phyloP scores from a whole-genome alignment of 1,139 yeast genomes.

The Geotrichum siamense region DNA sequence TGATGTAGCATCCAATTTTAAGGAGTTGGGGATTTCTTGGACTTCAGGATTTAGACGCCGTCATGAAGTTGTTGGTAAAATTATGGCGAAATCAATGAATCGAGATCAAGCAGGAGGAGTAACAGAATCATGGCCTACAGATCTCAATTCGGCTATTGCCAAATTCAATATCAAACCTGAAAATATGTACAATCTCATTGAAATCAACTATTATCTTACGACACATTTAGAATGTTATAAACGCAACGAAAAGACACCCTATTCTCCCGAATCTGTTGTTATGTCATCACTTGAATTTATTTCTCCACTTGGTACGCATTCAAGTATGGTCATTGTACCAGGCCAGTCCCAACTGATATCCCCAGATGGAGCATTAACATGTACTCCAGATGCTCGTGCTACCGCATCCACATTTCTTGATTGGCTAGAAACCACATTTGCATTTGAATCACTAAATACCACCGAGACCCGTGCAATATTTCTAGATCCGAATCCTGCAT shows the following conservation, averaged over 20 bases:
- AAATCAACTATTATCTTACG: slow-evolving; percentile 9
- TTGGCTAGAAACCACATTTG: slow-evolving; percentile 16
- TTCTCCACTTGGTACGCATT: not conserved
- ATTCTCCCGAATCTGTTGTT: not conserved
- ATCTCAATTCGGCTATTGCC: slow-evolving; percentile 4
- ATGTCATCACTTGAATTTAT: slow-evolving; percentile 13
- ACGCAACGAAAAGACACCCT: slow-evolving; percentile 2
- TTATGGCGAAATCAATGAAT: slow-evolving; percentile 16
- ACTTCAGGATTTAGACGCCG: slow-evolving; percentile 16
- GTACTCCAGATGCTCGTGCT: slow-evolving; percentile 14
- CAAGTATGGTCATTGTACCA: slow-evolving; percentile 11
- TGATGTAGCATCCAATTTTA: not conserved
- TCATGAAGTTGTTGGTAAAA: slow-evolving; percentile 7
- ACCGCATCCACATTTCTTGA: slow-evolving; percentile 12
- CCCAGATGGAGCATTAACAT: slow-evolving; percentile 5
- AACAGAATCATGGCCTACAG: slow-evolving; percentile 10
- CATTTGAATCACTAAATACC: not conserved
- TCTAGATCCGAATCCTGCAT: slow-evolving; percentile 11
- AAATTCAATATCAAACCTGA: slow-evolving; percentile 5
- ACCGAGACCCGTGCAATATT: slow-evolving; percentile 11
- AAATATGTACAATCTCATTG: slow-evolving; percentile 15
- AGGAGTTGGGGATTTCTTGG: slow-evolving; percentile 16
- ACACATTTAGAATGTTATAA: slow-evolving; percentile 5
- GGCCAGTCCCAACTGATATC: slow-evolving; percentile 5
- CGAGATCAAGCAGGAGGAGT: slow-evolving; percentile 15